Evolutionary conservation across 2,329 filamentous ascomycete species (phyloP).

Genomic region (Claviceps digitariae): DNA sequence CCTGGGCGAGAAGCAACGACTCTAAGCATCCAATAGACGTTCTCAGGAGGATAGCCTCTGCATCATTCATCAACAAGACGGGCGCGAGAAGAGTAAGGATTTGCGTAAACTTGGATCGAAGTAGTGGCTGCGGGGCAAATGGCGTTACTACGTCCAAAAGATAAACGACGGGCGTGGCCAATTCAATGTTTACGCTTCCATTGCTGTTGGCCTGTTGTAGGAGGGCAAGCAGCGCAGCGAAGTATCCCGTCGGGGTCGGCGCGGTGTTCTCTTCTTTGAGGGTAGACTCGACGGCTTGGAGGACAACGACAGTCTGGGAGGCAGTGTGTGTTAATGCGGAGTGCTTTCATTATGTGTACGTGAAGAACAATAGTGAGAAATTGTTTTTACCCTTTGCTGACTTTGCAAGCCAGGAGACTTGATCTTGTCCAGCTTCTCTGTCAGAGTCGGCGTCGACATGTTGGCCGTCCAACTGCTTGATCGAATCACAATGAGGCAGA

Average conservation of each 20-base stretch:
- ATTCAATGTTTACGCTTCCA: slow-evolving; percentile 63
- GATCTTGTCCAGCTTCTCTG: slow-evolving; percentile 94
- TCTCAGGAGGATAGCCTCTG: slow-evolving; percentile 74
- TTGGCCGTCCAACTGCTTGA: slow-evolving; percentile 10
- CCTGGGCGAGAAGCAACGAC: slow-evolving; percentile 80
- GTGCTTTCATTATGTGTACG: neutral
- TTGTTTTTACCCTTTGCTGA: slow-evolving; percentile 65
- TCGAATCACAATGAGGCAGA: neutral
- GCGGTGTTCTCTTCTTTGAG: slow-evolving; percentile 77
- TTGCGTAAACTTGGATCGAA: slow-evolving; percentile 88
- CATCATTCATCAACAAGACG: slow-evolving; percentile 63
- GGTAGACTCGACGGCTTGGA: slow-evolving; percentile 85
- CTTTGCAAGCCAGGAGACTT: slow-evolving; percentile 92
- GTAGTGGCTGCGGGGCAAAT: slow-evolving; percentile 69
- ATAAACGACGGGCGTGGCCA: slow-evolving; percentile 80
- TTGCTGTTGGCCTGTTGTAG: slow-evolving; percentile 61
- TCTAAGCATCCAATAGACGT: slow-evolving; percentile 89
- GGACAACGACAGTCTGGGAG: slow-evolving; percentile 63
- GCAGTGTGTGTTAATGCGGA: neutral
- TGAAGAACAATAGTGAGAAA: too few relatives aligned
- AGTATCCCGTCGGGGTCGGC: slow-evolving; percentile 79
- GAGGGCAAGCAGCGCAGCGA: slow-evolving; percentile 83
- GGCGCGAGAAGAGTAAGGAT: slow-evolving; percentile 81
- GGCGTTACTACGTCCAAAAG: slow-evolving; percentile 86
- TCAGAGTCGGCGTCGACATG: slow-evolving; percentile 40